These are phyloP conservation scores for Pontederia paniculata DNA, from an alignment of 176 grass and related monocot genomes.

Conservation along the genomic window DNA sequence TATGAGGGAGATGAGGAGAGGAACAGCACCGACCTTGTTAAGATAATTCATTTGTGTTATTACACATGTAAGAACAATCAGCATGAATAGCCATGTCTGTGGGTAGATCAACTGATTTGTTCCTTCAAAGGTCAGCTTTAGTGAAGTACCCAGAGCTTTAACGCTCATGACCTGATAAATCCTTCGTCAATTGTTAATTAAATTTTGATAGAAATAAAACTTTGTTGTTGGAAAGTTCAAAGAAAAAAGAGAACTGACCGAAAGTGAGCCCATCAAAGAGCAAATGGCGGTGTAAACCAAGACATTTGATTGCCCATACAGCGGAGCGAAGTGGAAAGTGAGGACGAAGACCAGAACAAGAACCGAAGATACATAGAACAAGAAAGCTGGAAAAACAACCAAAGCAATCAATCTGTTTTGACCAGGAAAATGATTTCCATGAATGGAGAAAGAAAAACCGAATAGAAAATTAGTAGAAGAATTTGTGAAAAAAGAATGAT, in stretches of 20 bases:
- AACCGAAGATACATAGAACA: conserved; percentile 84
- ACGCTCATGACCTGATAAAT: conserved; percentile 99
- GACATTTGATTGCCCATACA: conserved; percentile 78
- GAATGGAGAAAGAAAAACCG: background rate
- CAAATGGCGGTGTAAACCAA: conserved; percentile 91
- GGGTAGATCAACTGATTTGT: conserved; percentile 83
- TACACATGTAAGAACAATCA: conserved; percentile 73
- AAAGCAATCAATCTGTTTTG: background rate
- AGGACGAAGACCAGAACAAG: conserved; percentile 77
- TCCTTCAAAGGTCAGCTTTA: conserved; percentile 93
- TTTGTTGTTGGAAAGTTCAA: conserved; percentile 11
- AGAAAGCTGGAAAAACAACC: conserved; percentile 51
- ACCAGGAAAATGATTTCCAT: too few relatives aligned
- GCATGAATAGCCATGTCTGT: conserved; percentile 94
- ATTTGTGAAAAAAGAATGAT: background rate
- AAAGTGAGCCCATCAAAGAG: conserved; percentile 98
- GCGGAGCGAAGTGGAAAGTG: conserved; percentile 82
- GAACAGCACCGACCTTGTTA: conserved; percentile 62
- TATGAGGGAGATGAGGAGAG: background rate
- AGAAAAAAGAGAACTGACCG: conserved; percentile 45
- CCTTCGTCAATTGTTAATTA: background rate
- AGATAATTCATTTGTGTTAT: conserved; percentile 98
- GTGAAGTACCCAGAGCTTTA: conserved; percentile 90
- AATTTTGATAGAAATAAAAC: background rate
- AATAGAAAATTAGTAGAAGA: background rate